Evolutionary conservation across 2,329 filamentous ascomycete genomes (phyloP).

Genomic region (Emergomyces africanus): DNA sequence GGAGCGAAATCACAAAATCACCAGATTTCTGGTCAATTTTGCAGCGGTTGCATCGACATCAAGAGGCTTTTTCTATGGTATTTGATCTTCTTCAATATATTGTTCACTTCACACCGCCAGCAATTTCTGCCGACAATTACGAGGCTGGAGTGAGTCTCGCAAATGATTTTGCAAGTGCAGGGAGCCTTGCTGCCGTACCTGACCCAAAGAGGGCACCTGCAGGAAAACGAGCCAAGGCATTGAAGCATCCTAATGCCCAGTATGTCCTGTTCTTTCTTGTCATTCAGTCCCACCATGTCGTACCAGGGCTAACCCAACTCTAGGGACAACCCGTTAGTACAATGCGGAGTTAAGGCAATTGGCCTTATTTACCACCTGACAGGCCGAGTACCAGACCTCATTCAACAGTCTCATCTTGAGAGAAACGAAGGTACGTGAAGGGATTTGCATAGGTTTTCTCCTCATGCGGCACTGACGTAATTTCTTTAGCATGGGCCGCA

Average conservation of each 20-base stretch:
- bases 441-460: not conserved
- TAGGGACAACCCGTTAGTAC: slow-evolving; percentile 59
- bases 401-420: slow-evolving; percentile 87
- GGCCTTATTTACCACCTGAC: slow-evolving; percentile 73
- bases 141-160: slow-evolving; percentile 73
- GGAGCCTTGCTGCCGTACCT: slow-evolving; percentile 55
- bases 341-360: slow-evolving; percentile 68
- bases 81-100: slow-evolving; percentile 79
- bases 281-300: not conserved
- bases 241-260: slow-evolving; percentile 42
- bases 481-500: slow-evolving; percentile 69
- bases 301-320: slow-evolving; percentile 12
- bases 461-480: slow-evolving; percentile 10
- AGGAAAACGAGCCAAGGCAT: slow-evolving; percentile 38
- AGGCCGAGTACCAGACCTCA: slow-evolving; percentile 66
- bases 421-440: slow-evolving; percentile 55
- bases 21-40: slow-evolving; percentile 96
- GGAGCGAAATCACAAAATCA: slow-evolving; percentile 88
- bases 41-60: slow-evolving; percentile 55
- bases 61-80: slow-evolving; percentile 60
- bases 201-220: slow-evolving; percentile 55
- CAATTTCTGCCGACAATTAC: slow-evolving; percentile 92
- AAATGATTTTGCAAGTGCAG: slow-evolving; percentile 80
- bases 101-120: slow-evolving; percentile 57
- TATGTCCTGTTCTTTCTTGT: slow-evolving; percentile 23